Conservation (phyloP, 768 basidiomycete species). For the Pulveroboletus ravenelii region DNA sequence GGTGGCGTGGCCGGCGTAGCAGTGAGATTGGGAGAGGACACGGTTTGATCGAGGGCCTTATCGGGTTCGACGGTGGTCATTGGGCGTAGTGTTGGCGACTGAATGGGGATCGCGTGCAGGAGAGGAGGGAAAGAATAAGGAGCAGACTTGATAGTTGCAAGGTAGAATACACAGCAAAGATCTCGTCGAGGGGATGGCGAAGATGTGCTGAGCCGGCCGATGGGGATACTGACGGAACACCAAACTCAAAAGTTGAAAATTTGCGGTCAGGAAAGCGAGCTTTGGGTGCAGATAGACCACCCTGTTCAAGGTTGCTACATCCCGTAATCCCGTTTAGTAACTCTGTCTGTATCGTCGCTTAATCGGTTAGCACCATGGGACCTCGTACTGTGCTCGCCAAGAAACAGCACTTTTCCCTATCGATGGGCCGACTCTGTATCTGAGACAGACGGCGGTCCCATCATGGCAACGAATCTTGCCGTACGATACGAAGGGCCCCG, state of each 20-base stretch:
- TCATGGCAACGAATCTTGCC: constrained; percentile 3
- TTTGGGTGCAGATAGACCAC: constrained; percentile 21
- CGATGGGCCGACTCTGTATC: not conserved
- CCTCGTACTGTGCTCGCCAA: not conserved
- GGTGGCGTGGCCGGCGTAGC: constrained; percentile 1
- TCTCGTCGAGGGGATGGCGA: constrained; percentile 5
- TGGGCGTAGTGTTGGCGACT: constrained; percentile 6
- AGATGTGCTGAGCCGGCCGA: constrained; percentile 10
- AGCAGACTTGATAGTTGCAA: not conserved
- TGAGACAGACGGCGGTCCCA: not conserved
- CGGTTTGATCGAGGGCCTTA: constrained; percentile 24
- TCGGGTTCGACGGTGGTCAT: constrained; percentile 26
- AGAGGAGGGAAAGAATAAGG: not conserved
- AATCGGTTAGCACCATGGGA: constrained; percentile 7
- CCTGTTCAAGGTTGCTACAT: constrained; percentile 7
- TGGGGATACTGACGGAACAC: constrained; percentile 9
- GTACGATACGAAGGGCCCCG: not conserved
- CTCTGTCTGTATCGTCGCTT: constrained; percentile 12
- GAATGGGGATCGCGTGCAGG: constrained; percentile 8
- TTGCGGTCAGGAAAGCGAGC: constrained; percentile 19
- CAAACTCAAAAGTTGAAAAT: constrained; percentile 23
- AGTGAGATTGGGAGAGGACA: constrained; percentile 2
- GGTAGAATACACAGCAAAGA: constrained; percentile 22
- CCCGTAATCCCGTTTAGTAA: constrained; percentile 28
- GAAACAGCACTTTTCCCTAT: no score